Conservation (phyloP, 164 flowering plant genomes). For the Vitis labrusca region DNA sequence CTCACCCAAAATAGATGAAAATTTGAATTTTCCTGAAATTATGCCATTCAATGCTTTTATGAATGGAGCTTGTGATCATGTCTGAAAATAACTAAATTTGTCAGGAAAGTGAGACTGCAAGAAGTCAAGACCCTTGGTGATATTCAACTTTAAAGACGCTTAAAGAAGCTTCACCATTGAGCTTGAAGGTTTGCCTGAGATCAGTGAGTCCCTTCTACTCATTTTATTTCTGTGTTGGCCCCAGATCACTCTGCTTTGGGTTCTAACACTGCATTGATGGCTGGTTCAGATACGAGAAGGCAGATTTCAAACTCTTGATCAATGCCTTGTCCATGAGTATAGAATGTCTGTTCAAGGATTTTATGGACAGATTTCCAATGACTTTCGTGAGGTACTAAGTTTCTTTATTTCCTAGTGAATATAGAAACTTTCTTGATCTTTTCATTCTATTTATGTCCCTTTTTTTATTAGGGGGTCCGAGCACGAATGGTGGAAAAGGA, state of each 20-base stretch:
- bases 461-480: constrained; percentile 37
- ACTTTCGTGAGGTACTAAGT: constrained; percentile 42
- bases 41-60: too few relatives aligned
- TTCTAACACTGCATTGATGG: neutral
- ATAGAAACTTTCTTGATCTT: neutral
- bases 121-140: constrained; percentile 43
- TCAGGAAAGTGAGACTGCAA: constrained; percentile 39
- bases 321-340: constrained; percentile 48
- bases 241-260: too few relatives aligned
- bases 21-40: too few relatives aligned
- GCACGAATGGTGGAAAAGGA: constrained; percentile 50
- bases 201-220: constrained; percentile 32
- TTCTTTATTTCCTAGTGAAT: neutral
- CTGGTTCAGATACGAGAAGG: constrained; percentile 48
- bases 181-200: constrained; percentile 51
- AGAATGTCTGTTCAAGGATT: constrained; percentile 46
- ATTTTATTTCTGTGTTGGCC: too few relatives aligned
- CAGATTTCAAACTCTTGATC: constrained; percentile 46
- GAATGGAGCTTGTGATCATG: neutral
- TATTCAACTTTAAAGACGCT: constrained; percentile 29
- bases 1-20: constrained; percentile 1
- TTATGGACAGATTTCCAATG: constrained; percentile 25
- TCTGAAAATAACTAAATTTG: neutral
- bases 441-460: neutral
- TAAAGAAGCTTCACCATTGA: constrained; percentile 46